These are phyloP conservation scores for Tilletia caries DNA, from an alignment of 1,284 basidiomycete genomes.

Conservation along the genomic window DNA sequence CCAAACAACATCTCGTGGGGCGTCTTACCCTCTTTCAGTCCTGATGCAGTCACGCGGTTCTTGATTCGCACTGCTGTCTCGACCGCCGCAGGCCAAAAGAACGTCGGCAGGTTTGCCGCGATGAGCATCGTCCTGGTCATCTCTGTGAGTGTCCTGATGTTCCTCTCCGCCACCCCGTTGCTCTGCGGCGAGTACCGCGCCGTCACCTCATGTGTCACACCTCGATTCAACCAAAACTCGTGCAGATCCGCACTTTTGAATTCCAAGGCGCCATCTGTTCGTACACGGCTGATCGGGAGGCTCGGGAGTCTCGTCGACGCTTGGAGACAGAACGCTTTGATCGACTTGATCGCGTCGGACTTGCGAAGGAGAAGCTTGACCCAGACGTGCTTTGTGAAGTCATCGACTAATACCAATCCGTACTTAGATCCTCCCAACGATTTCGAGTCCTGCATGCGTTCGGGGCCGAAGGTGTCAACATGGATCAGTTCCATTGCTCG, in stretches of 20 bases:
- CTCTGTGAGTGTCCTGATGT: not conserved
- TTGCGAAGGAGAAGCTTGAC: not conserved
- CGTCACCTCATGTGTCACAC: not conserved
- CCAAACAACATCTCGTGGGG: slow-evolving; percentile 1
- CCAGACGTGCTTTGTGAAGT: not conserved
- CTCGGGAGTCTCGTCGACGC: not conserved
- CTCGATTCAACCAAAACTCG: not conserved
- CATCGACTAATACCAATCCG: not conserved
- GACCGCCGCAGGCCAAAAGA: slow-evolving; percentile 8
- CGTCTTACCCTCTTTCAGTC: not conserved
- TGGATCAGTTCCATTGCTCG: slow-evolving; percentile 10
- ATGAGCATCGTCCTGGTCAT: slow-evolving; percentile 6
- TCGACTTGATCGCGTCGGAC: not conserved
- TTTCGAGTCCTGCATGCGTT: not conserved
- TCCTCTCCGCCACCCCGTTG: not conserved
- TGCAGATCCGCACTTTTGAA: not conserved
- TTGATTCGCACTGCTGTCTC: not conserved
- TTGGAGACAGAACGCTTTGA: not conserved
- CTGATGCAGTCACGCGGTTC: not conserved
- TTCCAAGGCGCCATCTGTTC: slow-evolving; percentile 6
- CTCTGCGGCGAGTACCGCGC: slow-evolving; percentile 10
- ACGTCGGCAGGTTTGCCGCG: not conserved
- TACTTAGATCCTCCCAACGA: not conserved
- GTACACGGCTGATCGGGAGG: slow-evolving; percentile 3
- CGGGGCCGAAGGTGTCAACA: slow-evolving; percentile 1